Conservation (phyloP, 805 yeast species). For the Wickerhamomyces bovis region DNA sequence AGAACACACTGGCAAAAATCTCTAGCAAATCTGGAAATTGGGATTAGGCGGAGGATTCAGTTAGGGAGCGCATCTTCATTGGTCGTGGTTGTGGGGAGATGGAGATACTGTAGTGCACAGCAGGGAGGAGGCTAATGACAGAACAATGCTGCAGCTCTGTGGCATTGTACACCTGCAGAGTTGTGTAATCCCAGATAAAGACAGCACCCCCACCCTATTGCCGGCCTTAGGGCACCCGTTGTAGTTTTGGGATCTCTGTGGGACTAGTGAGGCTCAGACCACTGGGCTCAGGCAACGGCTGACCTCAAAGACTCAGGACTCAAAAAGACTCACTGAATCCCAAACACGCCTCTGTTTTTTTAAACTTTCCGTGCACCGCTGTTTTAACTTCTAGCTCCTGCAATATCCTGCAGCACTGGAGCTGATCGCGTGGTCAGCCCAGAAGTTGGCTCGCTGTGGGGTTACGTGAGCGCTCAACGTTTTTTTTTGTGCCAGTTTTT, state of each 20-base stretch:
- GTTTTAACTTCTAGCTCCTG: neutral
- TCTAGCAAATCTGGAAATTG: too few relatives aligned
- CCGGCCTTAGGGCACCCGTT: too few relatives aligned
- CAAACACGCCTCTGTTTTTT: too few relatives aligned
- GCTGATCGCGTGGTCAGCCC: neutral
- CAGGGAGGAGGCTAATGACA: too few relatives aligned
- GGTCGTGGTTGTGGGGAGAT: neutral
- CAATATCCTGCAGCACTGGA: neutral
- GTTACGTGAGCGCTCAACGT: neutral
- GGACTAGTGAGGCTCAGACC: too few relatives aligned
- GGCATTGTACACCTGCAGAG: too few relatives aligned
- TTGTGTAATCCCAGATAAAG: too few relatives aligned
- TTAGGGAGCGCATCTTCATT: neutral
- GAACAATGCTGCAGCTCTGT: too few relatives aligned
- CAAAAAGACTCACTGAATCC: too few relatives aligned
- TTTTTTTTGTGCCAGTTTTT: neutral
- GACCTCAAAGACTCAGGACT: too few relatives aligned
- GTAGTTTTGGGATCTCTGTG: too few relatives aligned
- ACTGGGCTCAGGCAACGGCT: too few relatives aligned
- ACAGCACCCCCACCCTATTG: neutral
- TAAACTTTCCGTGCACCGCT: neutral
- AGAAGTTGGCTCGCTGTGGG: neutral
- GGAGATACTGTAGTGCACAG: neutral
- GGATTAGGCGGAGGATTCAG: neutral
- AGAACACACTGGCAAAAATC: neutral